Base-by-base conservation (phyloP, 2,329 filamentous ascomycete species). In the Fusarium vanettenii region DNA sequence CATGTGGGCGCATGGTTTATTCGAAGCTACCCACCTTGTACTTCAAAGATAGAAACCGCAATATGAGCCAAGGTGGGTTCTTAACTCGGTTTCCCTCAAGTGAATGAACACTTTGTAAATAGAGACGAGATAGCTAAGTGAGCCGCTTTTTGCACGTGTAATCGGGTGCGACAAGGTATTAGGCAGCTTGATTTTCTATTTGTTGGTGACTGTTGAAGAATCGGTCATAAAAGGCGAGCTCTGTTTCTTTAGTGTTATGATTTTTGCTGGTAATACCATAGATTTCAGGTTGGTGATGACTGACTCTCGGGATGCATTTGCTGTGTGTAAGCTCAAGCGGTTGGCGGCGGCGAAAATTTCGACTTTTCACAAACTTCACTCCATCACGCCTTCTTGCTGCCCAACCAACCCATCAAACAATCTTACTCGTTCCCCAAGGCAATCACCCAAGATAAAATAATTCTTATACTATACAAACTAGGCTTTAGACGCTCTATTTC, bases 321-420 rank as follows among this genome's bases (percentile, higher is more conserved):
- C 31, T 16, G 14, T 16, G 10, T 60, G 50, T 20, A 41, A 56
- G 29, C 37, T 13, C 13, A 16, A 56, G 45, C 35, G 52, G 55
- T 59, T 52, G 64, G 39, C 60, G 59, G 72, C 67, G 74, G 69
- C 74, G 41, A 78, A 78, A 75, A 48, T 77, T 78, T 77, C 70
- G 62, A 75, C 59, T 70, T 67, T 74, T 64, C 59, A 72, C 22
- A 43, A 60, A 63, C 31, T 60, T 66, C 45, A 62, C 60, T 61
- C 64, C 39, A 64, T 60, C 66, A 74, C 37, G 61, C 27, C 55
- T 41, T 31, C 6, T 68, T 57, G 33, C 60, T 63, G 45, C 66
- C 69, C 50, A 61, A 75, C 64, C 43, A 11, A 60, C 50, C n/a
- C 25, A 59, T 59, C 41, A 14, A 64, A 35, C 50, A 25, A 5